phyloP scores from a whole-genome alignment of 257 asterid genomes.

The Marsdenia floribunda region DNA sequence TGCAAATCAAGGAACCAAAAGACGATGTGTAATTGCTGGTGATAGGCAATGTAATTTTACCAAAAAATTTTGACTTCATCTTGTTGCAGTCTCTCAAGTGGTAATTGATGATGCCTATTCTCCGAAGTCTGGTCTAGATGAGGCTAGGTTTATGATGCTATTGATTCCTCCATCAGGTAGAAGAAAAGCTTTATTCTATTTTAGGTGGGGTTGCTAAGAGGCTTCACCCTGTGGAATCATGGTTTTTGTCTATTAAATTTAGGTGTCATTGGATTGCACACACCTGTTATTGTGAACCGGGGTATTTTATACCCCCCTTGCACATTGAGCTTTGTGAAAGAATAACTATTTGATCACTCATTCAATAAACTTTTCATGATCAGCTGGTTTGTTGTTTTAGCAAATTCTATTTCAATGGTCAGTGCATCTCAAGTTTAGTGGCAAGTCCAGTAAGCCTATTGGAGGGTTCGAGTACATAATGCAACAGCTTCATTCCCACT shows the following conservation, averaged over 20 bases:
- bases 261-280: background rate
- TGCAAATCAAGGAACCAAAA: slow-evolving; percentile 47
- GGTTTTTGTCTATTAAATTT: background rate
- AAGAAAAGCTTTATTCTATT: background rate
- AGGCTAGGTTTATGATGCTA: background rate
- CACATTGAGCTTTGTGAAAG: background rate
- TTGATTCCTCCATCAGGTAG: background rate
- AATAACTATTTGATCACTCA: background rate
- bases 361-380: background rate
- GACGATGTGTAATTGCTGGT: slow-evolving; percentile 7
- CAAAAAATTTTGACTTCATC: background rate
- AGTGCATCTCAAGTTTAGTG: too few relatives aligned
- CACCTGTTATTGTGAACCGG: background rate
- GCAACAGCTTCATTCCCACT: too few relatives aligned
- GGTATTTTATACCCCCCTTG: background rate
- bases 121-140: background rate
- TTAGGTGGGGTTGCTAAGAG: background rate
- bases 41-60: background rate
- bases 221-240: background rate
- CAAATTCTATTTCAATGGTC: background rate
- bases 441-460: too few relatives aligned
- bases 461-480: too few relatives aligned
- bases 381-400: background rate
- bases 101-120: background rate
- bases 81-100: background rate